Base-by-base conservation (phyloP, 202 grass and related monocot species). In the Setaria italica region DNA sequence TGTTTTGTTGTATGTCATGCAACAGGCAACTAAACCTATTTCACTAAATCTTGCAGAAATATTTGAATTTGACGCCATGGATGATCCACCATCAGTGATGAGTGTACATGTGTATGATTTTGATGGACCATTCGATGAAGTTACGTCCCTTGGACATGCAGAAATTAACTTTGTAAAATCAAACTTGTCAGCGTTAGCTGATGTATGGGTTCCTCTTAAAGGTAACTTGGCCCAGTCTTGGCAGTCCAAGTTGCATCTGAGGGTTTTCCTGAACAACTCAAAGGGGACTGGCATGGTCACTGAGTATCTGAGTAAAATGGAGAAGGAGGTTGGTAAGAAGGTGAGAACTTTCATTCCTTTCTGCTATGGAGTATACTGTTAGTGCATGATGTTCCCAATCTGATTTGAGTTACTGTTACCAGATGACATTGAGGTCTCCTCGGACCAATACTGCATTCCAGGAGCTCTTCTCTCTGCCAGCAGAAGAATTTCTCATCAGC, bases 261-360 rank as follows among this genome's bases (percentile, higher is more conserved):
- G 95, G 87, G 89, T 98, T 67, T 94, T 98, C 83, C 82, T 98
- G 72, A 94, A 92, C 62, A 98, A 98, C 79, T 93, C 95, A 57
- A 92, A 91, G 80, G 95, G 95, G 7, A 89, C 88, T 75, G 84
- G 91, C 74, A 90, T 95, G 90, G 91, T 95, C 48, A 87, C 77
- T 2, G 93, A 99, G 55, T 95, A 94, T 82, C 49, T 99, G 64
- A 92, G 83, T 48, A 95, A 94, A 89, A 90, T 99, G 93, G 96
- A 99, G 90, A 99, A 95, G 89, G 96, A 98, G 73, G 93, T 98
- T 80, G 96, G 96, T 39, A 91, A 95, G 77, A 98, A 98, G 96
- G 96, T 98, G 75, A 94, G 80, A 62, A 54, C 29, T 62, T 62
- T 15, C 42, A 12, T 71, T 64, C 39, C 34, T 68, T 64, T 80